Percentiles rank a stretch among this genome's conserved stretches.
Conservation (phyloP, 352 stramenopile species). For the Phytophthora rubi region DNA sequence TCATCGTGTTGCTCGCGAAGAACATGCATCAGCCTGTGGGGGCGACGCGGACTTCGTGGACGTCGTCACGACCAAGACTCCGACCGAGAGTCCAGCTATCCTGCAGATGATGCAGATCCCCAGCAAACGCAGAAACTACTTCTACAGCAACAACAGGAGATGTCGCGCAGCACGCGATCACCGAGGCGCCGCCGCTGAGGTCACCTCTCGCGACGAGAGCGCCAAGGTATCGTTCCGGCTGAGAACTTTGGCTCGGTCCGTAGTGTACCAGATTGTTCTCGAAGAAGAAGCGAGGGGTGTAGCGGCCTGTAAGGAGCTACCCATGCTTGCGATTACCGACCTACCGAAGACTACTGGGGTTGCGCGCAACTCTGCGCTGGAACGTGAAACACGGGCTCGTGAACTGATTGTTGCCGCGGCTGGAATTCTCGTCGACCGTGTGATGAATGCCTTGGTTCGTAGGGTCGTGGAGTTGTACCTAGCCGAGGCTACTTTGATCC, state of each 20-base stretch:
- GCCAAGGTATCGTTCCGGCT: not conserved
- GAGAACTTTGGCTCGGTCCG: not conserved
- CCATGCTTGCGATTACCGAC: not conserved
- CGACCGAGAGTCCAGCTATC: not conserved
- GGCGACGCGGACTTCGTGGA: not conserved
- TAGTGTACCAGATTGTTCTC: not conserved
- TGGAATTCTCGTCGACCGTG: no score
- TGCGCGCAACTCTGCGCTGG: no score
- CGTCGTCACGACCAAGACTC: not conserved
- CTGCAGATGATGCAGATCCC: no score
- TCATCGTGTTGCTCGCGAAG: not conserved
- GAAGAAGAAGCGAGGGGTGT: not conserved
- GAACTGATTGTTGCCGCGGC: no score
- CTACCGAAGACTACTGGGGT: not conserved
- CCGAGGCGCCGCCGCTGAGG: not conserved
- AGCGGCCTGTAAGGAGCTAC: not conserved
- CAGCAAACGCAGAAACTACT: not conserved
- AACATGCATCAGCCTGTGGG: not conserved
- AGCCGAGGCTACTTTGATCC: no score
- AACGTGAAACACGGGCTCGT: no score
- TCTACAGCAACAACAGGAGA: not conserved
- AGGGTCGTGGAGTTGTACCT: no score
- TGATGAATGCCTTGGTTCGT: no score
- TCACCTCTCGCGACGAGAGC: not conserved
- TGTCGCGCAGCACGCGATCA: not conserved